A percentile compares a stretch with the other conserved stretches of the same genome.
Evolutionary conservation across 495 filamentous ascomycete species (phyloP).

Genomic region (Geoglossum glabrum): DNA sequence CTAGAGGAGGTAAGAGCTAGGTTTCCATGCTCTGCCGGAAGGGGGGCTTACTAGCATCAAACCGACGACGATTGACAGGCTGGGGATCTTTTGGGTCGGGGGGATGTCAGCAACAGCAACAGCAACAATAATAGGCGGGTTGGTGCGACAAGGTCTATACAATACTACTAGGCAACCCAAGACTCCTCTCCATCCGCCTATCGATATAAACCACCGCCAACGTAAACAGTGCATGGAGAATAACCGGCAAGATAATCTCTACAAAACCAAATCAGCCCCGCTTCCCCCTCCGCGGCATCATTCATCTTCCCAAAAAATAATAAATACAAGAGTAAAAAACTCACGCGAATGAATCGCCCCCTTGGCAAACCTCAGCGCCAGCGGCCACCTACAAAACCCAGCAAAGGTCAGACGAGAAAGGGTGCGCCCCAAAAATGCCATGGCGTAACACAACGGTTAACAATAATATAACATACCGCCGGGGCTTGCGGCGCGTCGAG

Average conservation of each 20-base stretch:
- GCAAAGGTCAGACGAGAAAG: not conserved
- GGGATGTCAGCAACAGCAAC: not conserved
- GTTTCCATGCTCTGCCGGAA: no score
- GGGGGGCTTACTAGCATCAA: conserved; percentile 38
- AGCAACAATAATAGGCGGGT: no score
- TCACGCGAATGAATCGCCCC: conserved; percentile 45
- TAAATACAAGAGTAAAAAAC: no score
- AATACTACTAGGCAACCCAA: conserved; percentile 44
- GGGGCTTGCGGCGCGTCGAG: conserved; percentile 34
- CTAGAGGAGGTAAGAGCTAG: conserved; percentile 1
- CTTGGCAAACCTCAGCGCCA: conserved; percentile 56
- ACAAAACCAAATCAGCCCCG: not conserved
- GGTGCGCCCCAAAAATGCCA: not conserved
- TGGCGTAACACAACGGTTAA: not conserved
- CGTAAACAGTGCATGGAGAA: conserved; percentile 42
- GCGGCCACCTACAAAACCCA: conserved; percentile 33
- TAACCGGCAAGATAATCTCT: conserved; percentile 41
- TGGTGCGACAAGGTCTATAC: conserved; percentile 15
- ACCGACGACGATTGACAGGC: conserved; percentile 61
- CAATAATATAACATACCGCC: conserved; percentile 20
- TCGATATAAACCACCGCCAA: conserved; percentile 43
- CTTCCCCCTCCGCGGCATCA: not conserved
- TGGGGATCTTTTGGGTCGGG: conserved; percentile 50
- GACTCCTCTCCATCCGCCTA: conserved; percentile 28
- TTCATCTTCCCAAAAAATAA: no score